These are phyloP conservation scores for Paspalum notatum DNA, from an alignment of 176 grass and related monocot genomes.

Conservation along the genomic window DNA sequence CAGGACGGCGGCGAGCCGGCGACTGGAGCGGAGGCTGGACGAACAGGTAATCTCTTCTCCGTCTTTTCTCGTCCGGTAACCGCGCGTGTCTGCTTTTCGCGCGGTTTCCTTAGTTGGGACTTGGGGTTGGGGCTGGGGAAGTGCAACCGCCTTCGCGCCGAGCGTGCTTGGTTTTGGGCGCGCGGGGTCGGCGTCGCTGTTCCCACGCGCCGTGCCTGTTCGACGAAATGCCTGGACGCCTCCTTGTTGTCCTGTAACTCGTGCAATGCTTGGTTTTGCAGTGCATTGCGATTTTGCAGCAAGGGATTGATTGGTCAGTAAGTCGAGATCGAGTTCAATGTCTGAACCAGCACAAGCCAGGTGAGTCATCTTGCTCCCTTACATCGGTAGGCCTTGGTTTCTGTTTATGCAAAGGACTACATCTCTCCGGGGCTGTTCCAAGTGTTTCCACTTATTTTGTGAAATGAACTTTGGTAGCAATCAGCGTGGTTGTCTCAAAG, in stretches of 20 bases:
- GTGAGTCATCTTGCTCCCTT: conserved; percentile 27
- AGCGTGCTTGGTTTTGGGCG: neutral
- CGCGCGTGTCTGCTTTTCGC: neutral
- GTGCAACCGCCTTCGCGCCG: neutral
- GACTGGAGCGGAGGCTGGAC: neutral
- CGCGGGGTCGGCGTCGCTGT: neutral
- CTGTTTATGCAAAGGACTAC: neutral
- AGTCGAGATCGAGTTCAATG: neutral
- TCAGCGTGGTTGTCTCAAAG: neutral
- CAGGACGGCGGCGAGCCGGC: neutral
- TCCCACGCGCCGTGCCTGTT: neutral
- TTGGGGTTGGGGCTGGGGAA: too few relatives aligned
- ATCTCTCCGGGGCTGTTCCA: neutral
- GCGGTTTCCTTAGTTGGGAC: neutral
- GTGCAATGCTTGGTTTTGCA: neutral
- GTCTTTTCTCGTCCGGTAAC: neutral
- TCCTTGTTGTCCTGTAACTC: neutral
- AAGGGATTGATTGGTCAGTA: conserved; percentile 1
- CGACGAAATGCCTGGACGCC: conserved; percentile 3
- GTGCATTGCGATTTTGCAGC: neutral
- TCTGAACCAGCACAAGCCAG: conserved; percentile 4
- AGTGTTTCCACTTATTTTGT: neutral
- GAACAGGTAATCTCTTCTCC: conserved; percentile 2
- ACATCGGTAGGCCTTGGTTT: neutral
- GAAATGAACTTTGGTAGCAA: neutral